Conservation (phyloP, 2,329 filamentous ascomycete genomes). For the Scortechinia acanthostroma region DNA sequence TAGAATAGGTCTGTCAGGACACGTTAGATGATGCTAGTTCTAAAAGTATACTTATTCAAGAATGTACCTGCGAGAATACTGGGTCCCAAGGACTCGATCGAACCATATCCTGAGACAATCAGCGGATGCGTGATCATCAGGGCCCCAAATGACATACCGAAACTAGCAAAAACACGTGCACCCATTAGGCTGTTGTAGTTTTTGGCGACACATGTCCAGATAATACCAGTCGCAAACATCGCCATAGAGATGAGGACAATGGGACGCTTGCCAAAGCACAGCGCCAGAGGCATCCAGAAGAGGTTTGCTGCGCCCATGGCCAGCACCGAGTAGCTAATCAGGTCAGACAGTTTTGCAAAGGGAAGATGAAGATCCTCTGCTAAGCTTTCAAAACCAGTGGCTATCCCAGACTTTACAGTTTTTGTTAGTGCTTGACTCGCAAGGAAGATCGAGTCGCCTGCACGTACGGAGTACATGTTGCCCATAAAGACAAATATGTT, state of each 20-base stretch:
- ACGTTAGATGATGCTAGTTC: no score
- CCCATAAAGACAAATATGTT: conserved; percentile 1
- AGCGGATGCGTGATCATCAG: no score
- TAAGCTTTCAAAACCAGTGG: neutral
- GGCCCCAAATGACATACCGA: neutral
- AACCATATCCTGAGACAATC: neutral
- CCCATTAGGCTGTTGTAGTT: neutral
- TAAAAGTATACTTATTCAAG: no score
- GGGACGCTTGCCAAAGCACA: neutral
- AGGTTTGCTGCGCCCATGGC: neutral
- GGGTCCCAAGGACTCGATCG: neutral
- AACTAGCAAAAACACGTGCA: neutral
- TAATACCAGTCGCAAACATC: neutral
- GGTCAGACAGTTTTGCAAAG: neutral
- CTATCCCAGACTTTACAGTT: neutral
- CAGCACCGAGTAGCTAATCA: neutral
- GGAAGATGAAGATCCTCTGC: neutral
- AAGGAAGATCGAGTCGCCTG: neutral
- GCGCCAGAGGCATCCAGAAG: neutral
- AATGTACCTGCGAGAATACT: neutral
- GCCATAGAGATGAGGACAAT: neutral
- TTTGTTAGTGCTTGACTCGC: no score
- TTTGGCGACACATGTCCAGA: neutral
- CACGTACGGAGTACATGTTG: neutral
- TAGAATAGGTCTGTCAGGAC: neutral